A percentile compares a stretch with the other conserved stretches of the same genome.
These are phyloP conservation scores for Plasmodium relictum DNA, from an alignment of 169 alveolate genomes.

Conservation along the genomic window DNA sequence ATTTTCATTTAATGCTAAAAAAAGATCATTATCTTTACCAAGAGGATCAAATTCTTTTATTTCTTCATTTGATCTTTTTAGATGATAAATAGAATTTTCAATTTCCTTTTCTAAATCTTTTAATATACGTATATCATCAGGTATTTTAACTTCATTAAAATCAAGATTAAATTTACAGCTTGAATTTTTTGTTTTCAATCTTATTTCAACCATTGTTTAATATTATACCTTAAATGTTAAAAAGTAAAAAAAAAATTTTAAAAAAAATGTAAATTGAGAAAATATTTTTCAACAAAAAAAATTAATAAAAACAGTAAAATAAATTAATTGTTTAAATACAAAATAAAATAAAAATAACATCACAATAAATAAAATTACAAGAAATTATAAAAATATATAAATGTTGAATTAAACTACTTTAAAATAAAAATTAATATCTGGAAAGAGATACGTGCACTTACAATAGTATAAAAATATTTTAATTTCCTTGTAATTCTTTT, in stretches of 20 bases:
- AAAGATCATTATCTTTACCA: slow-evolving; percentile 48
- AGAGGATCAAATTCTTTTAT: slow-evolving; percentile 58
- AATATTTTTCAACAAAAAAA: too few relatives aligned
- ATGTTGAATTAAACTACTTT: too few relatives aligned
- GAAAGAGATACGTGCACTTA: background rate
- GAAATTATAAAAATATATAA: too few relatives aligned
- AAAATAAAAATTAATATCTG: background rate
- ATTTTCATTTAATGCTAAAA: slow-evolving; percentile 71
- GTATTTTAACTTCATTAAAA: slow-evolving; percentile 58
- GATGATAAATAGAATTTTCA: slow-evolving; percentile 63
- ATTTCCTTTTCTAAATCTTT: slow-evolving; percentile 65
- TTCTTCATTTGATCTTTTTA: slow-evolving; percentile 67
- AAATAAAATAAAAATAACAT: too few relatives aligned
- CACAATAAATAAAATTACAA: too few relatives aligned
- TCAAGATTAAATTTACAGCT: slow-evolving; percentile 55
- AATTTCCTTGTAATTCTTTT: too few relatives aligned
- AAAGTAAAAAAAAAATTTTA: background rate
- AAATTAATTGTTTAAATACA: too few relatives aligned
- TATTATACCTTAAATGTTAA: too few relatives aligned
- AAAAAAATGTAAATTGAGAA: too few relatives aligned
- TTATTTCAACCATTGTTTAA: slow-evolving; percentile 54
- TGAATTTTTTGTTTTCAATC: slow-evolving; percentile 29
- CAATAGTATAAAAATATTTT: too few relatives aligned
- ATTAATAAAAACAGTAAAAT: too few relatives aligned
- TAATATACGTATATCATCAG: slow-evolving; percentile 53